Evolutionary conservation across 192 early-diverging fungal species (phyloP), one percentile per base, ranked within the genome.

Genomic region (Oehlia diaphana): DNA sequence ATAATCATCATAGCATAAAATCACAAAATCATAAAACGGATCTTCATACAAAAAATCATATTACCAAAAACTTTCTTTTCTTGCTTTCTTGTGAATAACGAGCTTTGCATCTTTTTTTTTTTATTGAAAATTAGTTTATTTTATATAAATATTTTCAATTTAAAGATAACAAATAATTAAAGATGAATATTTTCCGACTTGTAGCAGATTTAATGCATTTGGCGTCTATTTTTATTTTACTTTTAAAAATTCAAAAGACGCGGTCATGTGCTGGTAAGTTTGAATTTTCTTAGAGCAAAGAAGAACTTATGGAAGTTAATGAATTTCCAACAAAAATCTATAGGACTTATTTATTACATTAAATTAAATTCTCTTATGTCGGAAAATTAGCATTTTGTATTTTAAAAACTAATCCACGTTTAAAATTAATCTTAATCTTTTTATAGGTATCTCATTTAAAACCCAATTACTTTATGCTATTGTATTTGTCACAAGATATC

Each of bases 371-470:
- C 31, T 31, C 31, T 31, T 31, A 31, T 31, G 31, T 31, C 31
- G 26, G 26, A 26, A 26, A 26, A 26, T 26, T 26, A 26, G 26
- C 31, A 31, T 2, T 31, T 37, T 37, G 4, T 37, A 37, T 37
- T 37, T 26, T 37, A 37, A 5, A 37, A 37, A 37, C 5, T 37
- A 37, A 37, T 37, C 4, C 5, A 37, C 37, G 37, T 35, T 74
- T 21, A 9, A 74, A 37, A 16, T 35, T 74, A 21, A 10, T 31
- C 19, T 74, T 3, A 5, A 16, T 12, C 21, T 49, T 28, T 26
- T 28, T 77, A 1, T 80, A 96, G 95, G 98, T 28, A 98, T 99
- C 70, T 99, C 98, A 16, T 95, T 98, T 89, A 99, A 99, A 85
- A 92, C 97, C 0, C 98, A 99, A 88, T 87, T 88, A 0, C 89